Evolutionary conservation across 148 eudicot genomes (phyloP).

Genomic region (Persicaria maculosa): DNA sequence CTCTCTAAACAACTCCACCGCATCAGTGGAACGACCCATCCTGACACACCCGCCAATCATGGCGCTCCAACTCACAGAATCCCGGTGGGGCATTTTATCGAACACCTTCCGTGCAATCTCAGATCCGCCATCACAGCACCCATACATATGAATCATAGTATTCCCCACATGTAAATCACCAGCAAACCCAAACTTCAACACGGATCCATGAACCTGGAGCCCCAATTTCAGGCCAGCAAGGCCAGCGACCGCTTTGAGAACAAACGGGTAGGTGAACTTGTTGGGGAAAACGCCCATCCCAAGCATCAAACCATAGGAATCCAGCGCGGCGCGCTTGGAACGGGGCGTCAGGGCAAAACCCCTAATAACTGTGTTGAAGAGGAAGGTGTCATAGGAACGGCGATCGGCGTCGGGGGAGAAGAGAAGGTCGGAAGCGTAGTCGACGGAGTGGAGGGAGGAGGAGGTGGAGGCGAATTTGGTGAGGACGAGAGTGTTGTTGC

Average conservation of each 20-base stretch:
- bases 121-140: constrained; percentile 33
- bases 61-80: constrained; percentile 47
- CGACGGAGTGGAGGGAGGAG: constrained; percentile 25
- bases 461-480: constrained; percentile 48
- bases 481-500: constrained; percentile 46
- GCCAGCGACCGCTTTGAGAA: constrained; percentile 58
- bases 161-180: constrained; percentile 44
- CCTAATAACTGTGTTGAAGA: constrained; percentile 52
- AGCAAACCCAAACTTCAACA: constrained; percentile 42
- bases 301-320: constrained; percentile 31
- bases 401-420: constrained; percentile 31
- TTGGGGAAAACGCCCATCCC: constrained; percentile 34
- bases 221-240: constrained; percentile 42
- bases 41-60: constrained; percentile 55
- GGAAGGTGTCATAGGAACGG: constrained; percentile 40
- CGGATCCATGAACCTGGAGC: constrained; percentile 46
- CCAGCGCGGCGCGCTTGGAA: constrained; percentile 24
- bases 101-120: constrained; percentile 43
- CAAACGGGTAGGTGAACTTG: constrained; percentile 63
- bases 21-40: constrained; percentile 33
- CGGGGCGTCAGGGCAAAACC: constrained; percentile 32
- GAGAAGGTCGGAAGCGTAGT: constrained; percentile 34
- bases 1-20: constrained; percentile 47
- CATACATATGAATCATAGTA: constrained; percentile 59
- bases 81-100: constrained; percentile 50